Evolutionary conservation across 129 eudicot genomes (phyloP), one percentile per base, ranked within the genome.

Genomic region (Helichrysum umbraculigerum): DNA sequence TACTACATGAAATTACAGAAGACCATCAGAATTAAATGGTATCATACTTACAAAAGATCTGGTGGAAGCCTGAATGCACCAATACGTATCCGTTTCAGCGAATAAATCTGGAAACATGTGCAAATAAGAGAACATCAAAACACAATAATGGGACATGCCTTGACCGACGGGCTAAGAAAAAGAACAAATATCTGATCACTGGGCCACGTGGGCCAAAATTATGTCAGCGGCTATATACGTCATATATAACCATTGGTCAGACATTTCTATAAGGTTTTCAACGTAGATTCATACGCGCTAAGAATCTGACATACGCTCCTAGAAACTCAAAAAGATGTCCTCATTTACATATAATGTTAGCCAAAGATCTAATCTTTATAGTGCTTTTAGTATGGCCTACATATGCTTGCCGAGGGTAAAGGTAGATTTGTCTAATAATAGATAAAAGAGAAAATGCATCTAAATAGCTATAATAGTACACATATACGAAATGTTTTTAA

Each of bases 21-120:
- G 41, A 33, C 41, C 70, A 44, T n/a, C 42, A 56, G 28, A 41
- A 60, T 30, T 20, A 50, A 70, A 67, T n/a, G 56, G 63, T 7
- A 8, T 6, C 19, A 59, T 71, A 83, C 92, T 91, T 84, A 94
- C 99, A 79, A 85, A 80, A 94, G 97, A 82, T 89, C 93, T 62
- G 93, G 73, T 58, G 99, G 97, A 83, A 94, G 99, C 82, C 93
- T 91, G 83, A 89, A 94, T 35, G 92, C 94, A 39, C 90, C 97
- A 19, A 94, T 91, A 11, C 99, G 90, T 41, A 88, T 79, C 70
- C 99, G 96, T 87, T 94, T 94, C 39, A 94, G 85, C 30, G 99
- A 81, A 80, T 91, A 82, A 70, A 94, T 83, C 99, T 94, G 89
- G 51, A 77, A 76, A 54, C 21, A 68, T 6, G 66, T 29, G 68